Conservation (phyloP, 208 protist genomes). For the Leishmania tropica region DNA sequence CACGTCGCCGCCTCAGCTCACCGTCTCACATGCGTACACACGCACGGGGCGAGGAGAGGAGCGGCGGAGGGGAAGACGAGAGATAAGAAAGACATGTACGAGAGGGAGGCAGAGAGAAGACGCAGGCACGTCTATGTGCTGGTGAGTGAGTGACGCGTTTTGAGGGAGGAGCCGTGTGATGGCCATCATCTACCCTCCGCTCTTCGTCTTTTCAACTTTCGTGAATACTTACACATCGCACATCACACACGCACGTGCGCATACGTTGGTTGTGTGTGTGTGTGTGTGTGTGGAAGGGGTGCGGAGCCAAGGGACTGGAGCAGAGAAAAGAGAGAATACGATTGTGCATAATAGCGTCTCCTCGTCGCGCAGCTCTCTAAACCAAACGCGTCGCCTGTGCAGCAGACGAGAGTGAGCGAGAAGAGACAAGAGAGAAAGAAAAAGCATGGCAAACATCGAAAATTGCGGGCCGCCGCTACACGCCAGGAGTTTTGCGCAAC, state of each 20-base stretch:
- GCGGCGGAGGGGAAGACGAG: background rate
- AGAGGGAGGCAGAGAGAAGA: background rate
- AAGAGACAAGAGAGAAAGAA: background rate
- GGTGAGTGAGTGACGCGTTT: background rate
- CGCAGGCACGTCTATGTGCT: background rate
- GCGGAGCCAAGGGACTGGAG: no score
- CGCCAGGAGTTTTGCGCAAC: background rate
- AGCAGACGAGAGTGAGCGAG: background rate
- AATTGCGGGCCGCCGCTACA: background rate
- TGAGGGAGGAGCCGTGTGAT: background rate
- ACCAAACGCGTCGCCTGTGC: background rate
- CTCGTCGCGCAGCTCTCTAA: no score
- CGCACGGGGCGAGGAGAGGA: background rate
- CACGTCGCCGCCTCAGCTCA: background rate
- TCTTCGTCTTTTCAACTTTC: background rate
- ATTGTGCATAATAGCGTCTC: no score
- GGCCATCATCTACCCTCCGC: background rate
- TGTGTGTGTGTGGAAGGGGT: background rate
- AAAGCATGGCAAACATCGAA: background rate
- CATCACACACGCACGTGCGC: background rate
- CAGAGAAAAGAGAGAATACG: no score
- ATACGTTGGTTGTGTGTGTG: background rate
- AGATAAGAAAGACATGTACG: no score
- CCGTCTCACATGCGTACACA: slow-evolving; percentile 5
- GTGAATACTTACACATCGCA: background rate